Evolutionary conservation across 176 grass and related monocot species (phyloP).

Genomic region (Aegilops umbellulata): DNA sequence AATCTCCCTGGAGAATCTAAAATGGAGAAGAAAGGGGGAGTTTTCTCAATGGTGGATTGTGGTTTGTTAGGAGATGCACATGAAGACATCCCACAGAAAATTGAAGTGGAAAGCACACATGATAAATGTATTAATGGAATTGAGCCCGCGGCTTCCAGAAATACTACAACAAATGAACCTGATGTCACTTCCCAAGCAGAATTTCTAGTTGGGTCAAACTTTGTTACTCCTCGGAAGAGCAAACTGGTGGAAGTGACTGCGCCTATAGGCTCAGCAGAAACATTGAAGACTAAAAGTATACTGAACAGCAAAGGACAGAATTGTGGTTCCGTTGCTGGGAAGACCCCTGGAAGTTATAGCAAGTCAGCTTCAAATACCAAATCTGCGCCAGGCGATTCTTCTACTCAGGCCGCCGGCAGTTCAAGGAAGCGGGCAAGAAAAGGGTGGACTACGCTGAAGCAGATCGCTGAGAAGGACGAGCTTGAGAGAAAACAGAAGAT

Average conservation of each 20-base stretch:
- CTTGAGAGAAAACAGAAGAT: constrained; percentile 51
- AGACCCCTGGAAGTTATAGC: constrained; percentile 3
- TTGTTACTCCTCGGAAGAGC: constrained; percentile 35
- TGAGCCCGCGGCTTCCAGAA: background rate
- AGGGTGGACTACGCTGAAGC: constrained; percentile 67
- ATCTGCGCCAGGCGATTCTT: constrained; percentile 17
- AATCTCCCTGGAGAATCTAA: background rate
- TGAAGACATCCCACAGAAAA: no score
- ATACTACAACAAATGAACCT: background rate
- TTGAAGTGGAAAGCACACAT: no score
- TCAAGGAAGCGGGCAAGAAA: constrained; percentile 78
- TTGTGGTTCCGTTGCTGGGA: background rate
- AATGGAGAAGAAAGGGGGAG: background rate
- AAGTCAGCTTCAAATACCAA: constrained; percentile 16
- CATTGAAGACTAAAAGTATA: constrained; percentile 13
- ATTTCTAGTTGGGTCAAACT: background rate
- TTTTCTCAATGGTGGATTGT: background rate
- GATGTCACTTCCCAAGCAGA: background rate
- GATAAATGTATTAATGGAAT: background rate
- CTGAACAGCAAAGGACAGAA: background rate
- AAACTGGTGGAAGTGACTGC: constrained; percentile 3
- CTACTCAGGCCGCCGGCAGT: constrained; percentile 13
- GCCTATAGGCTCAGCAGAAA: background rate
- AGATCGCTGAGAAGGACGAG: constrained; percentile 62
- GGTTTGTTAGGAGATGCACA: background rate